Evolutionary conservation across 352 stramenopile species (phyloP).

Genomic region (Peronosclerospora sorghi): DNA sequence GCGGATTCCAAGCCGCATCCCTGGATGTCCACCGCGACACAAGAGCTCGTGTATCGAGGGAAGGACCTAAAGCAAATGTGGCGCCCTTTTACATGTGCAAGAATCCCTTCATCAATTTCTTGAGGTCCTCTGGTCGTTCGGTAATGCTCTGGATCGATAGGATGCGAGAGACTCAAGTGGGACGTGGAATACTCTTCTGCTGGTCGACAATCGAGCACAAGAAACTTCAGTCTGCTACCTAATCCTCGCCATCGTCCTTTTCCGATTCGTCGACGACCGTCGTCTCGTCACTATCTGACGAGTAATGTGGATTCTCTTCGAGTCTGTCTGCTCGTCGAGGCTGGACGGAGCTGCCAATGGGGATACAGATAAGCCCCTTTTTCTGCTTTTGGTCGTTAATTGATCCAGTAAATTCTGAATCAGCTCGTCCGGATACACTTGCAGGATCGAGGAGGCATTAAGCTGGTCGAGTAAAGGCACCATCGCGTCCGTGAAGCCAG

Average conservation of each 20-base stretch:
- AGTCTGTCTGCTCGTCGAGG: constrained; percentile 2
- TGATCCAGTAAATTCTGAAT: constrained; percentile 63
- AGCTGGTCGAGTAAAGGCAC: constrained; percentile 61
- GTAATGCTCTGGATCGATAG: constrained; percentile 78
- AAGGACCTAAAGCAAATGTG: constrained; percentile 81
- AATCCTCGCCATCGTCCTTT: not conserved
- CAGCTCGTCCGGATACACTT: constrained; percentile 77
- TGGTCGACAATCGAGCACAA: constrained; percentile 74
- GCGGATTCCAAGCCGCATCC: constrained; percentile 36
- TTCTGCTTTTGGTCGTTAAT: constrained; percentile 18
- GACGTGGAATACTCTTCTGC: constrained; percentile 66
- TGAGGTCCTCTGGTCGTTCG: constrained; percentile 52
- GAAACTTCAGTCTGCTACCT: constrained; percentile 31
- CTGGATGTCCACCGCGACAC: constrained; percentile 16
- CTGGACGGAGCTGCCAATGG: not conserved
- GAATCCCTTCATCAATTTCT: constrained; percentile 72
- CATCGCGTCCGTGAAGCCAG: constrained; percentile 48
- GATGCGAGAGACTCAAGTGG: constrained; percentile 77
- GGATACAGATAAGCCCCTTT: constrained; percentile 8
- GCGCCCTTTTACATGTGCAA: constrained; percentile 78
- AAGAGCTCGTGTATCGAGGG: constrained; percentile 18
- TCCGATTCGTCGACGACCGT: not conserved
- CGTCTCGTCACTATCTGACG: not conserved
- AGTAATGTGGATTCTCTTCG: too few species aligned
- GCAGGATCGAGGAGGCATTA: constrained; percentile 60